Percentiles rank a stretch among this genome's conserved stretches.
Evolutionary conservation across 2,329 filamentous ascomycete species (phyloP).

Genomic region (Davidsoniella neocaledoniae): DNA sequence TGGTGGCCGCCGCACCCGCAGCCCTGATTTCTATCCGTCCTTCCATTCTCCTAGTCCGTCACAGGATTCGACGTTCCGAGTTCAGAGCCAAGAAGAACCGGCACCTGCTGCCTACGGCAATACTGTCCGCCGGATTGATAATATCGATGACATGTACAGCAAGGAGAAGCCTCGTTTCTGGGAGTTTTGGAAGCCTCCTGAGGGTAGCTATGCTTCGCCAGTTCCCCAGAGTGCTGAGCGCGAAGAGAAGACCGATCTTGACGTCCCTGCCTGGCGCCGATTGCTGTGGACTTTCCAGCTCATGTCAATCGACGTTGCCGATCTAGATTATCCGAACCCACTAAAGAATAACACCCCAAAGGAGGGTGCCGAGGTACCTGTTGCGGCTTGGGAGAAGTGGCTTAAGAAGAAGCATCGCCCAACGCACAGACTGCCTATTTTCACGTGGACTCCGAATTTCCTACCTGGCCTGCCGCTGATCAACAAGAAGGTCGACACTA

Average conservation of each 20-base stretch:
- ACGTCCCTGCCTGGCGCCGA: slow-evolving; percentile 31
- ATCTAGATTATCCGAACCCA: slow-evolving; percentile 41
- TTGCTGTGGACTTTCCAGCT: slow-evolving; percentile 8
- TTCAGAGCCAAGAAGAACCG: slow-evolving; percentile 5
- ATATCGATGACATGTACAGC: slow-evolving; percentile 32
- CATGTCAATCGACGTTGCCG: slow-evolving; percentile 21
- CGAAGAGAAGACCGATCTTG: slow-evolving; percentile 17
- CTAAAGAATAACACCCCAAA: slow-evolving; percentile 38
- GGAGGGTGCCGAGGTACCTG: slow-evolving; percentile 35
- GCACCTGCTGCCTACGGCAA: slow-evolving; percentile 22
- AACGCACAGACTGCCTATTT: slow-evolving; percentile 57
- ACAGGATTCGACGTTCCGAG: slow-evolving; percentile 5
- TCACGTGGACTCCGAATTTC: slow-evolving; percentile 42
- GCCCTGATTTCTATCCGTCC: slow-evolving; percentile 14
- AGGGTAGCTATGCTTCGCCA: slow-evolving; percentile 43
- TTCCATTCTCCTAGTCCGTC: slow-evolving; percentile 7
- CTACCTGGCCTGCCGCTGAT: slow-evolving; percentile 63
- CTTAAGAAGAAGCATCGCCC: slow-evolving; percentile 68
- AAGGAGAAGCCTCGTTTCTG: slow-evolving; percentile 35
- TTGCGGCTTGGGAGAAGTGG: slow-evolving; percentile 60
- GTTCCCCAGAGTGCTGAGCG: slow-evolving; percentile 39
- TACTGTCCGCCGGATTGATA: slow-evolving; percentile 33
- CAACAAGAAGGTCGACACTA: slow-evolving; percentile 85
- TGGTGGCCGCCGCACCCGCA: slow-evolving; percentile 11
- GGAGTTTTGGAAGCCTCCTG: slow-evolving; percentile 48